Percentiles rank a stretch among this genome's conserved stretches.
These are phyloP conservation scores for Didymosphaeria variabile DNA, from an alignment of 2,329 filamentous ascomycete genomes.

Conservation along the genomic window DNA sequence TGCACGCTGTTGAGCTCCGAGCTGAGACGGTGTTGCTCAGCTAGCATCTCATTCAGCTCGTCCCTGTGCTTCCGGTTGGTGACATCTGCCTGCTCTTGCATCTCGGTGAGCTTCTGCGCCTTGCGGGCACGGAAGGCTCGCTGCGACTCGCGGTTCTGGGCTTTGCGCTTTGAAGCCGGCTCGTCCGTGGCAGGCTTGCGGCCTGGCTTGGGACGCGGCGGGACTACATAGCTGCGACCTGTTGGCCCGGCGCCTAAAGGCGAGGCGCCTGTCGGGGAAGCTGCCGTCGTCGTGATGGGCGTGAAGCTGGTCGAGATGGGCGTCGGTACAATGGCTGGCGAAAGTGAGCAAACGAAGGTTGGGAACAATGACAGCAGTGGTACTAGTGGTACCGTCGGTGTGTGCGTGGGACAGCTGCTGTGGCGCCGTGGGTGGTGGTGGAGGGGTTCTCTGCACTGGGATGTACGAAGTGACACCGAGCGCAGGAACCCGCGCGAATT, in stretches of 20 bases:
- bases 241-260: conserved; percentile 50
- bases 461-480: conserved; percentile 2
- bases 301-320: conserved; percentile 18
- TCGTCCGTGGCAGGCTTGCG: conserved; percentile 94
- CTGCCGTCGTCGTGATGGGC: conserved; percentile 39
- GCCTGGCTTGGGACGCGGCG: conserved; percentile 70
- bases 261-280: conserved; percentile 36
- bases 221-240: conserved; percentile 49
- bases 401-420: background rate
- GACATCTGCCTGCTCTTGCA: conserved; percentile 55
- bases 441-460: background rate
- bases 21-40: conserved; percentile 21
- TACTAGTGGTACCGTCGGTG: background rate
- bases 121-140: conserved; percentile 88
- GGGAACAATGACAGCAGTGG: background rate
- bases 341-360: background rate
- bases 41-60: conserved; percentile 28
- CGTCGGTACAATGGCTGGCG: conserved; percentile 21
- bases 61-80: conserved; percentile 24
- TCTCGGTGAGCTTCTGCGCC: conserved; percentile 80
- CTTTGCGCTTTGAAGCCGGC: conserved; percentile 90
- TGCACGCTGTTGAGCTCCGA: conserved; percentile 16
- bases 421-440: background rate
- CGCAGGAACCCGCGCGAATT: background rate
- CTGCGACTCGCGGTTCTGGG: conserved; percentile 92